A percentile compares a stretch with the other conserved stretches of the same genome.
Conservation (phyloP, 2,329 filamentous ascomycete genomes). For the Aspergillus fumigatus region DNA sequence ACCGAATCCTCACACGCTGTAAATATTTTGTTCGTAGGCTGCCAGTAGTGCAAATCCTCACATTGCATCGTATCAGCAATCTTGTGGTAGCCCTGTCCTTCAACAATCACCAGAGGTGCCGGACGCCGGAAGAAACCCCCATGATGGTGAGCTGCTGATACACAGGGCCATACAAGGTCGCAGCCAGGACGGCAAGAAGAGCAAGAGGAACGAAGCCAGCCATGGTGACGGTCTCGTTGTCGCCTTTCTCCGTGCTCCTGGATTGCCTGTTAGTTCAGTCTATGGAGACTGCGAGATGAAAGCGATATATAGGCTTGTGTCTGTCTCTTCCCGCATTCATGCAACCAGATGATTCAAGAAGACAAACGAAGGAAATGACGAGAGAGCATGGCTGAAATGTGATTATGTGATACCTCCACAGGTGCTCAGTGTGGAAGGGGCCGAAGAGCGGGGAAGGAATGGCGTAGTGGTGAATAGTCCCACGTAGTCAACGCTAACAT, state of each 20-base stretch:
- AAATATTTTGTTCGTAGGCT: constrained; percentile 47
- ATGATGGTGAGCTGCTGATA: constrained; percentile 17
- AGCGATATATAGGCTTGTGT: not conserved
- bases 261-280: no score
- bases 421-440: not conserved
- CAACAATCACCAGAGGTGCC: constrained; percentile 9
- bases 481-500: not conserved
- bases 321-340: not conserved
- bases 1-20: constrained; percentile 52
- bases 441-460: no score
- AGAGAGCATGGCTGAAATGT: not conserved
- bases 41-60: constrained; percentile 58
- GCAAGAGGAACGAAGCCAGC: constrained; percentile 16
- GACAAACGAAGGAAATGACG: not conserved
- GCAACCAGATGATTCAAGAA: not conserved
- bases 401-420: not conserved
- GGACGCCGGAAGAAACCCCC: constrained; percentile 21
- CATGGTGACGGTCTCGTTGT: constrained; percentile 11
- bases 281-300: not conserved
- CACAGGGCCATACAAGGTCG: constrained; percentile 16
- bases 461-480: no score
- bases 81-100: constrained; percentile 34
- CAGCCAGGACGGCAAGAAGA: constrained; percentile 16
- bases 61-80: constrained; percentile 54
- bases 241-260: not conserved